phyloP scores from a whole-genome alignment of 352 stramenopile species.

The Aphanomyces invadans region DNA sequence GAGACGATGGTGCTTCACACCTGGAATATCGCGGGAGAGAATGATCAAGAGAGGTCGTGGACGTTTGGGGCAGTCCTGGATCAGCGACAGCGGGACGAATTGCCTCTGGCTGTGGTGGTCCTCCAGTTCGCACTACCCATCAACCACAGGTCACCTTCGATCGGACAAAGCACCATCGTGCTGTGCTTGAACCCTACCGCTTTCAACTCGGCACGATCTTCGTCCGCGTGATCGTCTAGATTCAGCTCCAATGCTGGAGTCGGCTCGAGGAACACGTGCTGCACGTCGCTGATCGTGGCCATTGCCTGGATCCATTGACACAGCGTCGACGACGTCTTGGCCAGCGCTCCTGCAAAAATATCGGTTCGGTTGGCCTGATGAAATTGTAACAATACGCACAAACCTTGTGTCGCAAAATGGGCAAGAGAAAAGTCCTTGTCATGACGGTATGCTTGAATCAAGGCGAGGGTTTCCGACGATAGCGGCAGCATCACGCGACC shows the following conservation, averaged over 20 bases:
- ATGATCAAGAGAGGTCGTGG: slow-evolving; percentile 58
- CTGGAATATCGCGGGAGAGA: slow-evolving; percentile 58
- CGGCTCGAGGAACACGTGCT: slow-evolving; percentile 32
- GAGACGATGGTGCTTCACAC: too few relatives aligned
- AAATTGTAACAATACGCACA: not conserved
- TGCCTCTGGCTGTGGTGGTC: slow-evolving; percentile 38
- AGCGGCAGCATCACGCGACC: not conserved
- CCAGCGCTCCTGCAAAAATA: slow-evolving; percentile 37
- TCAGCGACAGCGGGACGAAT: slow-evolving; percentile 50
- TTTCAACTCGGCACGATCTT: slow-evolving; percentile 34
- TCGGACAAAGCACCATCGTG: slow-evolving; percentile 3
- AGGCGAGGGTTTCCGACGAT: slow-evolving; percentile 14
- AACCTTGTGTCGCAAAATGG: slow-evolving; percentile 33
- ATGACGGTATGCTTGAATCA: slow-evolving; percentile 39
- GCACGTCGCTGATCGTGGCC: slow-evolving; percentile 34
- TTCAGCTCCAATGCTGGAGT: slow-evolving; percentile 16
- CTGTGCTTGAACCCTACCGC: slow-evolving; percentile 36
- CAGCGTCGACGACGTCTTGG: slow-evolving; percentile 42
- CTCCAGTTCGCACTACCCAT: slow-evolving; percentile 18
- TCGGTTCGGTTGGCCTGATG: too few relatives aligned
- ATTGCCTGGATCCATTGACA: slow-evolving; percentile 53
- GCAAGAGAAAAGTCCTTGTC: slow-evolving; percentile 43
- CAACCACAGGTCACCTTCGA: too few relatives aligned
- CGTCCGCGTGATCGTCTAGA: slow-evolving; percentile 19
- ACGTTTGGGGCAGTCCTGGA: slow-evolving; percentile 32